These are phyloP conservation scores for Brassica carinata DNA, from an alignment of 345 rosid species.

Conservation along the genomic window DNA sequence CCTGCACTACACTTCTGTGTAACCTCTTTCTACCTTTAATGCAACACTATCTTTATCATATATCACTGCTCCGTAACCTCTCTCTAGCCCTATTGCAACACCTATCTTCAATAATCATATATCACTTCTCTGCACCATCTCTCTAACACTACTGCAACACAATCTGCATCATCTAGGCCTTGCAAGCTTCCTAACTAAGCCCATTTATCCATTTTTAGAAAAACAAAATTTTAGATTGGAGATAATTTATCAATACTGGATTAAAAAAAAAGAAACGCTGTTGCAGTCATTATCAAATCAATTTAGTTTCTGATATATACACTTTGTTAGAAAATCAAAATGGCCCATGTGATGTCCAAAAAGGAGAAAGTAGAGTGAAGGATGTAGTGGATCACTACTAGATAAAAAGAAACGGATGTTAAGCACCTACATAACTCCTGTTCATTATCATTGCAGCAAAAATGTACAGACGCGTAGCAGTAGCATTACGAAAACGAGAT, in stretches of 20 bases:
- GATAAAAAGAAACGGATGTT: background rate
- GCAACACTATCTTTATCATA: background rate
- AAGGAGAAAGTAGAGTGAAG: background rate
- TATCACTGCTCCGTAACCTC: background rate
- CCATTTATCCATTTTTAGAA: background rate
- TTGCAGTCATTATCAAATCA: background rate
- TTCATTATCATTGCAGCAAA: constrained; percentile 31
- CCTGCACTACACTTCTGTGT: background rate
- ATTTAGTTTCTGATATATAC: background rate
- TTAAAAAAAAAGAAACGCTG: background rate
- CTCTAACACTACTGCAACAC: background rate
- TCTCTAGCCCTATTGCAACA: background rate
- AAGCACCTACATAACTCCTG: background rate
- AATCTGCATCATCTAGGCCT: background rate
- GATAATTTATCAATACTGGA: background rate
- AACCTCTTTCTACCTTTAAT: background rate
- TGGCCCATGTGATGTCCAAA: background rate
- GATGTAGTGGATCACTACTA: constrained; percentile 1
- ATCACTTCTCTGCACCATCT: background rate
- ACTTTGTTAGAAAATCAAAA: background rate
- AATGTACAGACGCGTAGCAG: constrained; percentile 21
- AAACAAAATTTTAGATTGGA: background rate
- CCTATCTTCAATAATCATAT: background rate
- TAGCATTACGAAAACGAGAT: constrained; percentile 14
- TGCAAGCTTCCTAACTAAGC: background rate